Percentiles rank a stretch among this genome's conserved stretches.
Evolutionary conservation across 1,284 basidiomycete species (phyloP).

Genomic region (Austroboletus niveus): DNA sequence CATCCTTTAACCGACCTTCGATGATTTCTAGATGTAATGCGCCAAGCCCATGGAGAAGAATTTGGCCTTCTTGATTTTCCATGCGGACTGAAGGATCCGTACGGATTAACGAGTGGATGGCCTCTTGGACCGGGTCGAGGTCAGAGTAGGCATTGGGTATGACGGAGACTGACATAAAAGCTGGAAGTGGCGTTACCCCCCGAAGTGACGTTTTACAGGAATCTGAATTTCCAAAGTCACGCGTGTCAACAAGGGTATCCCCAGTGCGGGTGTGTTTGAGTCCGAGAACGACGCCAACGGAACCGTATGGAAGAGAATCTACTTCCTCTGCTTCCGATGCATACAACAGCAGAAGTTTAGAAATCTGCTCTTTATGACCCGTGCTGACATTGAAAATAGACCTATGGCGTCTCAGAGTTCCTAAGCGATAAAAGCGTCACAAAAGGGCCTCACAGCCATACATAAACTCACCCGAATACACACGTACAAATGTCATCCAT

Average conservation of each 20-base stretch:
- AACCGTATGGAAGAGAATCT: conserved; percentile 76
- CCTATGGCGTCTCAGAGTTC: conserved; percentile 65
- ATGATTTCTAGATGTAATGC: conserved; percentile 87
- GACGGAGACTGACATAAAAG: conserved; percentile 78
- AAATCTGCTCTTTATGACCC: conserved; percentile 69
- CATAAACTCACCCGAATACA: conserved; percentile 72
- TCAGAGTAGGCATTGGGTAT: conserved; percentile 83
- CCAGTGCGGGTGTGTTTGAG: conserved; percentile 83
- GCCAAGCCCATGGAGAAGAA: conserved; percentile 82
- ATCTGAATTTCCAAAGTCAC: conserved; percentile 33
- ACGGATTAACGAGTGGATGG: conserved; percentile 71
- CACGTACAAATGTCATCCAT: conserved; percentile 89
- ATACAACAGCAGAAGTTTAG: conserved; percentile 79
- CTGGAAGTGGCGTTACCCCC: conserved; percentile 70
- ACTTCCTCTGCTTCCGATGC: conserved; percentile 80
- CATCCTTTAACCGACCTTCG: conserved; percentile 73
- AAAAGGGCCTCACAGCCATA: background rate
- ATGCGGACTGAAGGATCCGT: conserved; percentile 85
- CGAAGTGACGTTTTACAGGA: conserved; percentile 44
- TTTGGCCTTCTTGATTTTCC: conserved; percentile 78
- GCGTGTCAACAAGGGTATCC: conserved; percentile 72
- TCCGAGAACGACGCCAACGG: conserved; percentile 83
- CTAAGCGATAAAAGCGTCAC: conserved; percentile 35
- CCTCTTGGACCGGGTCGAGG: conserved; percentile 71
- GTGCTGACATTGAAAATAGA: conserved; percentile 67